A percentile compares a stretch with the other conserved stretches of the same genome.
Conservation (phyloP, 2,329 filamentous ascomycete species). For the Epichloe gansuensis region DNA sequence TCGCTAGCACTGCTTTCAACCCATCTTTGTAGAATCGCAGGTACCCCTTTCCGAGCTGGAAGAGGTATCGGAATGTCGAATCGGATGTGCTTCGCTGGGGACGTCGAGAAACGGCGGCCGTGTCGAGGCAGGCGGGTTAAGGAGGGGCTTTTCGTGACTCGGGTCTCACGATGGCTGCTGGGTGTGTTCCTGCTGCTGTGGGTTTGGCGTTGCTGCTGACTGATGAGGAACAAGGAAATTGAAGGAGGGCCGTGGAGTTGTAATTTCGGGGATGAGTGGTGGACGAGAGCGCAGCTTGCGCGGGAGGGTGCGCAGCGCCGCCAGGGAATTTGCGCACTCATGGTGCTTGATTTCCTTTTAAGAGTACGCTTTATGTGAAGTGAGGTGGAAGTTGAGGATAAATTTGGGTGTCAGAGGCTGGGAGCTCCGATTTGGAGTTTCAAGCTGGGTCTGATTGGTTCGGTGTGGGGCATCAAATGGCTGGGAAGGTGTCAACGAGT, state of each 20-base stretch:
- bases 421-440: neutral
- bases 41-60: conserved; percentile 61
- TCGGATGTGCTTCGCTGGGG: conserved; percentile 32
- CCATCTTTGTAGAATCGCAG: conserved; percentile 79
- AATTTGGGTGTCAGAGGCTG: neutral
- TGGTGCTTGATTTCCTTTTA: conserved; percentile 5
- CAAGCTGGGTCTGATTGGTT: neutral
- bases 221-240: neutral
- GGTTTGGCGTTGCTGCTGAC: conserved; percentile 12
- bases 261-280: conserved; percentile 3
- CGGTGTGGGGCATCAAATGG: neutral
- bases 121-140: conserved; percentile 65
- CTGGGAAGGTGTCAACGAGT: neutral
- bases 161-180: conserved; percentile 13
- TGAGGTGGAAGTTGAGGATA: neutral
- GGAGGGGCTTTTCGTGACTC: conserved; percentile 18
- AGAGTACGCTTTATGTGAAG: neutral
- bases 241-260: neutral
- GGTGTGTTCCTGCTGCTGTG: conserved; percentile 9
- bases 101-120: conserved; percentile 58
- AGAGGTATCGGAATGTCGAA: conserved; percentile 34
- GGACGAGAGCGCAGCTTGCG: conserved; percentile 8
- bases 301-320: conserved; percentile 15
- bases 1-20: conserved; percentile 60
- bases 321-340: conserved; percentile 23